A percentile compares a stretch with the other conserved stretches of the same genome.
Evolutionary conservation across 345 rosid species (phyloP).

Genomic region (Aquilaria sinensis): DNA sequence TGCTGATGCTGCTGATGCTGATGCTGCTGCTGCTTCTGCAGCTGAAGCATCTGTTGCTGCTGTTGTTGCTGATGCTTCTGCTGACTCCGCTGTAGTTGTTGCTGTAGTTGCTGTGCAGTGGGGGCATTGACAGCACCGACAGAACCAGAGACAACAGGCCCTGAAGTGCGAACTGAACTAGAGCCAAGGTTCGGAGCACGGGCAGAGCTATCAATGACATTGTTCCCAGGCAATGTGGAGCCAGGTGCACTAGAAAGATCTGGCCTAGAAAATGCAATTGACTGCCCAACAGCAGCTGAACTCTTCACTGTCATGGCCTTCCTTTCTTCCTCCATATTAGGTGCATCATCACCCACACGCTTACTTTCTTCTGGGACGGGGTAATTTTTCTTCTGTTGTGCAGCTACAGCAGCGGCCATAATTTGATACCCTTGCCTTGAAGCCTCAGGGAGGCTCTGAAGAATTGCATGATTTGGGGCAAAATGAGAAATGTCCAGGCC

Average conservation of each 20-base stretch:
- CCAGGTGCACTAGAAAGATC: conserved; percentile 53
- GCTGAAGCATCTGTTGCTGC: conserved; percentile 47
- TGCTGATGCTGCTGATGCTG: background rate
- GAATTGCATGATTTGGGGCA: conserved; percentile 66
- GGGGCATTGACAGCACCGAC: conserved; percentile 26
- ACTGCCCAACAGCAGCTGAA: conserved; percentile 47
- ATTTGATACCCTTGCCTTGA: conserved; percentile 56
- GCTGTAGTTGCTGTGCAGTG: conserved; percentile 44
- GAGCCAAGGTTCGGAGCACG: conserved; percentile 56
- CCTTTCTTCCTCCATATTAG: conserved; percentile 57
- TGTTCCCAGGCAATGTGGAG: conserved; percentile 47
- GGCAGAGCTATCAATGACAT: conserved; percentile 71
- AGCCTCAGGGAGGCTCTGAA: conserved; percentile 71
- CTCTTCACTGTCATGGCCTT: conserved; percentile 41
- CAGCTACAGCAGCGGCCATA: conserved; percentile 60
- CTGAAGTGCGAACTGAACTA: conserved; percentile 38
- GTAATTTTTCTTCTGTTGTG: conserved; percentile 62
- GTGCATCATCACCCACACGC: conserved; percentile 36
- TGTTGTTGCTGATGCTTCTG: conserved; percentile 39
- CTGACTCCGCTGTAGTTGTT: conserved; percentile 42
- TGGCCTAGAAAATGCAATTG: conserved; percentile 72
- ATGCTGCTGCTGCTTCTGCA: conserved; percentile 58
- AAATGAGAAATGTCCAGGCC: conserved; percentile 68
- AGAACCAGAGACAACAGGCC: conserved; percentile 37
- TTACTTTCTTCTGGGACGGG: conserved; percentile 65